Conservation (phyloP, 768 basidiomycete genomes). For the Lyophyllum atratum region DNA sequence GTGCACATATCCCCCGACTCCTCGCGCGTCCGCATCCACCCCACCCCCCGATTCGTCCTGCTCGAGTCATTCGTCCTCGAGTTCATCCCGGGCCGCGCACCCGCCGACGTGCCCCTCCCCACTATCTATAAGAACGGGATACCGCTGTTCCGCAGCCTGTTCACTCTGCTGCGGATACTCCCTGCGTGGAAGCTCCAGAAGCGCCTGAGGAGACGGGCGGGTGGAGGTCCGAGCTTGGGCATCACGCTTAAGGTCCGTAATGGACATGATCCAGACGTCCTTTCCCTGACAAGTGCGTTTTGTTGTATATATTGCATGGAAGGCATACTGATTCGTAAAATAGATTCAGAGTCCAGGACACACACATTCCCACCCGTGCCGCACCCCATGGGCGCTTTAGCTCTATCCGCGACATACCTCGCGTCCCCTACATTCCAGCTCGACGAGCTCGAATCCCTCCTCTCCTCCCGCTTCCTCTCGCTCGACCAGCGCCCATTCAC, state of each 20-base stretch:
- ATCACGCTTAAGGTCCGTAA: slow-evolving; percentile 50
- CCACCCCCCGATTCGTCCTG: slow-evolving; percentile 67
- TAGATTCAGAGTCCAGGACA: slow-evolving; percentile 45
- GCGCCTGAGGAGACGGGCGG: slow-evolving; percentile 50
- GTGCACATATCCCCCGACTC: slow-evolving; percentile 63
- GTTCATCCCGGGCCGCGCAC: slow-evolving; percentile 34
- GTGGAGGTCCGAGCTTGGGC: slow-evolving; percentile 43
- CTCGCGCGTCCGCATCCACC: slow-evolving; percentile 65
- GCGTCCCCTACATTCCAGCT: slow-evolving; percentile 68
- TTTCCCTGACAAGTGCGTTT: slow-evolving; percentile 20
- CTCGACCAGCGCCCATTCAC: slow-evolving; percentile 70
- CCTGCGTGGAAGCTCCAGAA: slow-evolving; percentile 77
- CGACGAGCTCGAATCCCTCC: slow-evolving; percentile 74
- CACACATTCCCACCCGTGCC: slow-evolving; percentile 68
- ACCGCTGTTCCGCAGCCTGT: slow-evolving; percentile 77
- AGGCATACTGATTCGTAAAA: slow-evolving; percentile 36
- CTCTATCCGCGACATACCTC: slow-evolving; percentile 65
- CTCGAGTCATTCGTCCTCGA: slow-evolving; percentile 71
- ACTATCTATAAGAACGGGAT: slow-evolving; percentile 88
- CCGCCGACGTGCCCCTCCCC: slow-evolving; percentile 59
- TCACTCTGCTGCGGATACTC: slow-evolving; percentile 68
- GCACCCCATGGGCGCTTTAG: slow-evolving; percentile 66
- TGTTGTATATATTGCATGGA: slow-evolving; percentile 20
- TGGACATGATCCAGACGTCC: slow-evolving; percentile 24
- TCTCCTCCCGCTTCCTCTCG: slow-evolving; percentile 73